Conservation (phyloP, 768 basidiomycete species). For the Obba rivulosa region DNA sequence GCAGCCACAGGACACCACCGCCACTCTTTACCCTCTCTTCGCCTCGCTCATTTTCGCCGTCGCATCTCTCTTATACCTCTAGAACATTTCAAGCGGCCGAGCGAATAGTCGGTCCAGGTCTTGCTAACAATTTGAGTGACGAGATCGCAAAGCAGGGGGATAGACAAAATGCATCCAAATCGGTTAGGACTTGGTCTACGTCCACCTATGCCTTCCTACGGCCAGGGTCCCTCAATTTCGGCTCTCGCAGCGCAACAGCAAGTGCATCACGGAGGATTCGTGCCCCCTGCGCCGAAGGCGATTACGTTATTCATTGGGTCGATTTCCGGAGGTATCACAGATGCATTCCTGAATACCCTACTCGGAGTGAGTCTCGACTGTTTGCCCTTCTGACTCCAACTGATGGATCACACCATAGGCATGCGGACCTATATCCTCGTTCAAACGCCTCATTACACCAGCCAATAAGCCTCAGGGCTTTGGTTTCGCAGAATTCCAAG, state of each 20-base stretch:
- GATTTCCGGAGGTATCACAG: slow-evolving; percentile 89
- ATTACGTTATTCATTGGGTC: slow-evolving; percentile 88
- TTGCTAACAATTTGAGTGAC: no score
- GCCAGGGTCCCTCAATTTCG: slow-evolving; percentile 89
- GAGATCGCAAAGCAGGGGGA: neutral
- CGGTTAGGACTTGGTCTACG: slow-evolving; percentile 85
- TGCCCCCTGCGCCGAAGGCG: slow-evolving; percentile 67
- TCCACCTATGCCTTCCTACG: slow-evolving; percentile 81
- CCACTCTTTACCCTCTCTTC: no score
- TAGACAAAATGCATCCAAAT: slow-evolving; percentile 60
- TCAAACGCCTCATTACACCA: slow-evolving; percentile 90
- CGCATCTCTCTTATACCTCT: neutral
- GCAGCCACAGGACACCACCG: no score
- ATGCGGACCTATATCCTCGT: slow-evolving; percentile 83
- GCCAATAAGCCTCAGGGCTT: slow-evolving; percentile 94
- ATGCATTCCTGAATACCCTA: slow-evolving; percentile 72
- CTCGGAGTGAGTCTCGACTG: slow-evolving; percentile 54
- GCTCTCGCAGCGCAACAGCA: slow-evolving; percentile 86
- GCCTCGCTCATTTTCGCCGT: no score
- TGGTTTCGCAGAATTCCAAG: slow-evolving; percentile 94
- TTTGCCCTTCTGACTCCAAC: neutral
- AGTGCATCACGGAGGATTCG: slow-evolving; percentile 52
- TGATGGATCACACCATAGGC: slow-evolving; percentile 43
- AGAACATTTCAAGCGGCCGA: no score
- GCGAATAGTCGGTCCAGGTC: no score